A percentile compares a stretch with the other conserved stretches of the same genome.
Conservation (phyloP, 2,329 filamentous ascomycete species). For the Lojkania enalia region DNA sequence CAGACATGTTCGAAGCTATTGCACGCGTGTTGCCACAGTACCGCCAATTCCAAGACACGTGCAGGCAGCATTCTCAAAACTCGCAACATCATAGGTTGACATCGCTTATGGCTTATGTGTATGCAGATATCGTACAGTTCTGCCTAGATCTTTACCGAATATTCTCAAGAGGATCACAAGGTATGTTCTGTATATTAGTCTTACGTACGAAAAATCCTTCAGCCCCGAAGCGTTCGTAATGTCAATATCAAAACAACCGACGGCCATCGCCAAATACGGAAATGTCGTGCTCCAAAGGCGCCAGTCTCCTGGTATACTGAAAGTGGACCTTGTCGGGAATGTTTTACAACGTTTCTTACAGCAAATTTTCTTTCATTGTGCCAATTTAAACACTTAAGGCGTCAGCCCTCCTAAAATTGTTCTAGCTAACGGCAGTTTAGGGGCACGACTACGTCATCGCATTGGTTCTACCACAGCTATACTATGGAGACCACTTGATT, state of each 20-base stretch:
- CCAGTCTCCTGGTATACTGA: background rate
- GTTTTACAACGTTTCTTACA: background rate
- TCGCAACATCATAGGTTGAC: slow-evolving; percentile 15
- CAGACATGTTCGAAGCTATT: slow-evolving; percentile 30
- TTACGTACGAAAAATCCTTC: slow-evolving; percentile 15
- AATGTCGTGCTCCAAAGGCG: background rate
- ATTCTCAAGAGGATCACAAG: slow-evolving; percentile 26
- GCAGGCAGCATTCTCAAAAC: slow-evolving; percentile 12
- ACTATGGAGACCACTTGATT: slow-evolving; percentile 35
- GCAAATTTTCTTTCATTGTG: background rate
- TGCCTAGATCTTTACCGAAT: slow-evolving; percentile 30
- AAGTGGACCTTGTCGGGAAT: slow-evolving; percentile 7
- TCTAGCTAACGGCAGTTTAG: slow-evolving; percentile 26
- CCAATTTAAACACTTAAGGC: slow-evolving; percentile 5
- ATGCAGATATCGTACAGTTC: slow-evolving; percentile 31
- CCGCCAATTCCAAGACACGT: slow-evolving; percentile 23
- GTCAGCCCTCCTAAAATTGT: slow-evolving; percentile 10
- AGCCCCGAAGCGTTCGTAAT: slow-evolving; percentile 8
- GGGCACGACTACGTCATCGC: slow-evolving; percentile 22
- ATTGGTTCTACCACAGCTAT: slow-evolving; percentile 15
- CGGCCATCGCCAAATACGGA: slow-evolving; percentile 1
- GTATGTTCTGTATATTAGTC: slow-evolving; percentile 31
- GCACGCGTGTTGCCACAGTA: slow-evolving; percentile 27
- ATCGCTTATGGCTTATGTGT: slow-evolving; percentile 29
- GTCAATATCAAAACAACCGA: slow-evolving; percentile 9